Conservation (phyloP, 2,329 filamentous ascomycete genomes). For the Penicillium sp. region DNA sequence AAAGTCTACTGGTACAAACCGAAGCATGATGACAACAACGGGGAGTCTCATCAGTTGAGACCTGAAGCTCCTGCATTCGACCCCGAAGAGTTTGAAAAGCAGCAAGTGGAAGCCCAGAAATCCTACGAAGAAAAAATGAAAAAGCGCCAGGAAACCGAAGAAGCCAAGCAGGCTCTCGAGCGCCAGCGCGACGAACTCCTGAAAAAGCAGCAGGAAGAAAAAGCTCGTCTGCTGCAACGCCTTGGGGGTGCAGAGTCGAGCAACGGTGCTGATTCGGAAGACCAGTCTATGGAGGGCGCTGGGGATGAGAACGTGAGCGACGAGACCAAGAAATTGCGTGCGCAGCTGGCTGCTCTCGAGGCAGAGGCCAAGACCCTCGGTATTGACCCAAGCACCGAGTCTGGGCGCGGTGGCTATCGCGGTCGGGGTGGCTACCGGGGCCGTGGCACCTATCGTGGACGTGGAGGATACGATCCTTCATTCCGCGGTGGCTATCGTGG, state of each 20-base stretch:
- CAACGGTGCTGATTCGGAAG: constrained; percentile 27
- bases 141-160: constrained; percentile 53
- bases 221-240: constrained; percentile 49
- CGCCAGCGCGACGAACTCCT: constrained; percentile 51
- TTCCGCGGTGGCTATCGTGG: constrained; percentile 44
- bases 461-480: constrained; percentile 40
- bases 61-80: constrained; percentile 50
- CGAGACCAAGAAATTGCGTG: constrained; percentile 53
- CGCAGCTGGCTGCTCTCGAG: constrained; percentile 55
- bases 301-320: constrained; percentile 42
- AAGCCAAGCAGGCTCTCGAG: constrained; percentile 53
- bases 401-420: constrained; percentile 35
- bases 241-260: constrained; percentile 44
- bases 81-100: constrained; percentile 52
- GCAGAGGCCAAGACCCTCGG: constrained; percentile 56
- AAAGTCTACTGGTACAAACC: constrained; percentile 63
- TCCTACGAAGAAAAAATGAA: constrained; percentile 54
- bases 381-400: constrained; percentile 43
- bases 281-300: constrained; percentile 17
- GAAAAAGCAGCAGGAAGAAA: constrained; percentile 56
- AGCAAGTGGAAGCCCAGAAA: constrained; percentile 58
- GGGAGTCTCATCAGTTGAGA: constrained; percentile 15
- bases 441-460: constrained; percentile 44
- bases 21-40: constrained; percentile 33
- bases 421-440: constrained; percentile 28